Base-by-base conservation (phyloP, 164 flowering plant genomes). In the Chimonanthus salicifolius region DNA sequence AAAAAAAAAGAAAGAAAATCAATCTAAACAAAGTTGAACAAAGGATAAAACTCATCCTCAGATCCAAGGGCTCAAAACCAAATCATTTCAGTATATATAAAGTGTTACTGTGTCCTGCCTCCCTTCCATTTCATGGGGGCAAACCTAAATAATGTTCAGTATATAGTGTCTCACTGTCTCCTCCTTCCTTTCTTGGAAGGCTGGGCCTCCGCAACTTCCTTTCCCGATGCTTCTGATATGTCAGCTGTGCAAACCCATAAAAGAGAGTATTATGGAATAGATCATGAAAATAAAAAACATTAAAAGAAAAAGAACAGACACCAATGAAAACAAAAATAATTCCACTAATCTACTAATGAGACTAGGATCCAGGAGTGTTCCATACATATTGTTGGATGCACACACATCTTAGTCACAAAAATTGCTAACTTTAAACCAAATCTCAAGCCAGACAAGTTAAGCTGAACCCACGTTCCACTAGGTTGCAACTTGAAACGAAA, bases 151-250 rank as follows among this genome's bases (percentile, higher is more conserved):
- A 13, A 3, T 54, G 4, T 54, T 54, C 16, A 11, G 60, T 3
- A 33, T 33, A 33, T 1, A 33, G 16, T 4, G 60, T 54, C 10
- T 82, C 74, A 92, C 78, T 92, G 99, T 75, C 94, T 95, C 82
- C 99, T 87, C 76, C 98, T 86, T 77, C 97, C 97, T 78, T 87
- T 95, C 87, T 88, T 95, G 33, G 89, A 68, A 20, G 89, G 86
- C 75, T 88, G 96, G 50, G 87, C 82, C 50, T 92, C 98, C 11
- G 69, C 75, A 77, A 86, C 97, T 71, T 94, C 97, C 77, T 91
- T 92, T 68, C 87, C 97, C 0, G 91, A 78, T 49, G 84, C 90
- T 82, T 92, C 99, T n/a, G 96, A 70, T 64, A 86, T 62, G 74
- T 92, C 99, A 66, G 75, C 99, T 95, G 90, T 81, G 84, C 49